Base-by-base conservation (phyloP, 768 basidiomycete genomes). In the Cubamyces lactineus region DNA sequence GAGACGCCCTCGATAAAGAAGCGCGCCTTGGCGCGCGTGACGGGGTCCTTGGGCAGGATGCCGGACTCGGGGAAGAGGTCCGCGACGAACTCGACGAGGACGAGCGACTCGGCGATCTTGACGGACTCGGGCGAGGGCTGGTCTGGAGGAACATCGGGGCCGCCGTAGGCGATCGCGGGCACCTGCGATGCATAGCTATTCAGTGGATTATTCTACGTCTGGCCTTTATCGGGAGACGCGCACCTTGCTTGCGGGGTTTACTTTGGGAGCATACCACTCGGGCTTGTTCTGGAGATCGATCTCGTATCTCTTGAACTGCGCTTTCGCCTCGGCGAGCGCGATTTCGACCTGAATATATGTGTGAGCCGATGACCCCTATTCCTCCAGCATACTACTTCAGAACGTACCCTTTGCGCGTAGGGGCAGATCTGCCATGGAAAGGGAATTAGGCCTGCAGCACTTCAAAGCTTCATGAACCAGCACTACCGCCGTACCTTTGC, bases 211-310 rank as follows among this genome's bases (percentile, higher is more conserved):
- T 30, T 12, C 9, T n/a, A 23, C 9, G 28, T 16, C 17, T 23
- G 21, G 23, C 9, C 21, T 47, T 21, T 1, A 5, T 30, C 13
- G 15, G 45, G 8, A 15, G 50, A 4, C 9, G n/a, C 42, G 21
- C 43, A 86, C 87, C 80, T 88, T 89, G 75, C 82, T 82, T 0
- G 81, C 86, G 1, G 84, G 84, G 73, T 89, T 90, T 41, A 90
- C 81, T 61, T 84, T 80, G 0, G 81, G 79, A 0, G 82, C 82
- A 68, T 86, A 88, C 87, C 87, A 88, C 52, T 81, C 84, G 0
- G 87, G 87, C 74, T 89, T 90, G 75, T 86, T 85, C 65, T 59
- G 51, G 13, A 90, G 72, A 65, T 88, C 85, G 49, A 90, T 82
- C 64, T 87, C 81, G 62, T 76, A 86, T 15, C 78, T 71, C 21